Evolutionary conservation across 2,329 filamentous ascomycete species (phyloP).

Genomic region (Xylariales sp.): DNA sequence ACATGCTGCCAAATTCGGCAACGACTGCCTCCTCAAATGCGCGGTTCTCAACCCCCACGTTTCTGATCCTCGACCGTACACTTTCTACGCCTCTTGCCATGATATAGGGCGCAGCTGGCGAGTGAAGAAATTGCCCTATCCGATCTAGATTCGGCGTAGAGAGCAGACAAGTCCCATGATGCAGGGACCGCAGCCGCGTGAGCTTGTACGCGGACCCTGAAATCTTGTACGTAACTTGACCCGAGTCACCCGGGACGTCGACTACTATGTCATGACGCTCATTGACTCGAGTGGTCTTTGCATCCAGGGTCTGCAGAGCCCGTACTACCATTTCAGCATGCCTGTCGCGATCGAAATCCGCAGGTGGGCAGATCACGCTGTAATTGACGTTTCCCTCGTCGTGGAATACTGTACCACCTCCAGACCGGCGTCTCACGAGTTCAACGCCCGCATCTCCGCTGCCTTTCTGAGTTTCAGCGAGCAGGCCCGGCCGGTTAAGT

Average conservation of each 20-base stretch:
- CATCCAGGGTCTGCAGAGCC: conserved; percentile 62
- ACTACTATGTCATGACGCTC: conserved; percentile 85
- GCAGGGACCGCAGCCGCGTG: conserved; percentile 72
- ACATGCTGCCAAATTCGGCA: conserved; percentile 63
- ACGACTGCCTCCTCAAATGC: conserved; percentile 54
- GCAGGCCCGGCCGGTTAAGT: conserved; percentile 33
- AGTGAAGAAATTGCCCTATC: conserved; percentile 67
- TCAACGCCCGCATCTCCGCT: conserved; percentile 29
- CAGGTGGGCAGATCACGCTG: conserved; percentile 79
- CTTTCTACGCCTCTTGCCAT: conserved; percentile 84
- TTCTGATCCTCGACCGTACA: conserved; percentile 78
- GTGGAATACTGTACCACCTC: conserved; percentile 92
- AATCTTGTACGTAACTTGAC: conserved; percentile 60
- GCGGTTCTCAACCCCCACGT: conserved; percentile 56
- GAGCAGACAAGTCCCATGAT: conserved; percentile 89
- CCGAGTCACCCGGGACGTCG: conserved; percentile 10
- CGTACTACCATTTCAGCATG: conserved; percentile 91
- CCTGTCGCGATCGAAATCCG: conserved; percentile 73
- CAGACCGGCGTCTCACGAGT: conserved; percentile 79
- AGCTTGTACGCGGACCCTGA: conserved; percentile 96
- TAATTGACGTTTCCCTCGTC: conserved; percentile 93
- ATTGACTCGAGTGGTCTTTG: conserved; percentile 68
- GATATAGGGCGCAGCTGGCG: conserved; percentile 73
- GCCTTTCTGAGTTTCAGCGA: conserved; percentile 15
- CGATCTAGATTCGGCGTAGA: conserved; percentile 66